These are phyloP conservation scores for Nepenthes mirabilis DNA, from an alignment of 148 eudicot species.

Conservation along the genomic window DNA sequence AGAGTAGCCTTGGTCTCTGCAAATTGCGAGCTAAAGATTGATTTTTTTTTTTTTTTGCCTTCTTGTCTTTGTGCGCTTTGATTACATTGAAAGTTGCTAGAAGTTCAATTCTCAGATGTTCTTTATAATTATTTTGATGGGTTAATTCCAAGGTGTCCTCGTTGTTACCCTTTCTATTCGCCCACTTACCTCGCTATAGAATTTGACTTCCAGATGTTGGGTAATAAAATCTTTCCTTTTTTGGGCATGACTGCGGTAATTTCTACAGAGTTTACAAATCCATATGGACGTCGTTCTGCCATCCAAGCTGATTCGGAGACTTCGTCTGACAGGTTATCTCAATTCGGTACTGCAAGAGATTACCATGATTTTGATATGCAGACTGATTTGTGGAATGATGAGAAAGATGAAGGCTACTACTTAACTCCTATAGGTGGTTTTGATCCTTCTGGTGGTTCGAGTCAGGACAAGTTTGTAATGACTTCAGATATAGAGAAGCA, in stretches of 20 bases:
- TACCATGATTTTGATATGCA: conserved; percentile 91
- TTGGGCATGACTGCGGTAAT: neutral
- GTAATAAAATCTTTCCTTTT: neutral
- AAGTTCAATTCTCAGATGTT: too few species aligned
- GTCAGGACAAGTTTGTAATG: conserved; percentile 84
- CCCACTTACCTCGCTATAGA: too few species aligned
- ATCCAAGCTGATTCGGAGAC: conserved; percentile 45
- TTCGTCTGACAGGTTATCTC: conserved; percentile 90
- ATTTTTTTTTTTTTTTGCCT: too few species aligned
- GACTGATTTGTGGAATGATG: conserved; percentile 75
- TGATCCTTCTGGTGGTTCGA: conserved; percentile 29
- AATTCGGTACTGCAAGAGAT: conserved; percentile 93
- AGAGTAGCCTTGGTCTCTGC: too few species aligned
- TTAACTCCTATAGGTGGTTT: conserved; percentile 42
- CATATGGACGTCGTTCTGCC: conserved; percentile 52
- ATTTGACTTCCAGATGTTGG: neutral
- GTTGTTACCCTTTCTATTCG: too few species aligned
- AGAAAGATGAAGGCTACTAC: conserved; percentile 63
- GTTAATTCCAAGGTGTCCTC: too few species aligned
- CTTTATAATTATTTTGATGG: too few species aligned
- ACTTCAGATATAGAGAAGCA: conserved; percentile 31
- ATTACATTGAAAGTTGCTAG: too few species aligned
- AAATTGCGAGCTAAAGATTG: too few species aligned
- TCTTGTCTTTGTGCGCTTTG: too few species aligned
- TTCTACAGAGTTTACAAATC: conserved; percentile 73